Conservation (phyloP, 805 yeast genomes). For the Starmerella apicola region DNA sequence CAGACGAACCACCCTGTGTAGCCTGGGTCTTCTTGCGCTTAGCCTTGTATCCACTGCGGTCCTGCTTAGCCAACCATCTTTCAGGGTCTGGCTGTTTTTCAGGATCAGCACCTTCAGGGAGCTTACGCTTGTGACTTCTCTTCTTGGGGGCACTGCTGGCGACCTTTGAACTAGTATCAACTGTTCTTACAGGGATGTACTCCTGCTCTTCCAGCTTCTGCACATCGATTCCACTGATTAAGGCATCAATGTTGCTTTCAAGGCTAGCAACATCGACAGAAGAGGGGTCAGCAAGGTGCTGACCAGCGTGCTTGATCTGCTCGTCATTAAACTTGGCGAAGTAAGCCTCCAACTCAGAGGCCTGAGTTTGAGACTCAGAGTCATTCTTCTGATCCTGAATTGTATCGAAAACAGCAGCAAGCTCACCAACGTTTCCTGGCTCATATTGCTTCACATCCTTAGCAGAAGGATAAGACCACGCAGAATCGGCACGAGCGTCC, state of each 20-base stretch:
- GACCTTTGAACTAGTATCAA: not conserved
- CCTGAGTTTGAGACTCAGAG: slow-evolving; percentile 2
- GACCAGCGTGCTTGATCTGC: slow-evolving; percentile 10
- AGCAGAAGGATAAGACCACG: not conserved
- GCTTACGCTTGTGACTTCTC: slow-evolving; percentile 27
- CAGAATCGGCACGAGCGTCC: not conserved
- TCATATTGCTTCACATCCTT: not conserved
- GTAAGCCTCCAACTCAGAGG: not conserved
- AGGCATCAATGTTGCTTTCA: slow-evolving; percentile 6
- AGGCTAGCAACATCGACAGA: not conserved
- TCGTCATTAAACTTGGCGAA: slow-evolving; percentile 8
- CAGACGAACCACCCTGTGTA: slow-evolving; percentile 29
- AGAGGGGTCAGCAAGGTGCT: not conserved
- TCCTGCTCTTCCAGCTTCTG: slow-evolving; percentile 2
- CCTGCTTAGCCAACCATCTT: slow-evolving; percentile 85
- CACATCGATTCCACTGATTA: slow-evolving; percentile 22
- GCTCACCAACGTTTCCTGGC: slow-evolving; percentile 5
- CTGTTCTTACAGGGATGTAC: not conserved
- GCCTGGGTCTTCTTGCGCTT: slow-evolving; percentile 48
- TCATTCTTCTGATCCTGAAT: no score
- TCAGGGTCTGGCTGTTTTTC: slow-evolving; percentile 44
- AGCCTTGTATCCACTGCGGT: slow-evolving; percentile 72
- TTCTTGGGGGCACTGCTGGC: slow-evolving; percentile 20
- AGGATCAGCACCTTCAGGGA: slow-evolving; percentile 33
- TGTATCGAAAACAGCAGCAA: slow-evolving; percentile 3